These are phyloP conservation scores for Penicillium chermesinum DNA, from an alignment of 495 filamentous ascomycete genomes.

Conservation along the genomic window DNA sequence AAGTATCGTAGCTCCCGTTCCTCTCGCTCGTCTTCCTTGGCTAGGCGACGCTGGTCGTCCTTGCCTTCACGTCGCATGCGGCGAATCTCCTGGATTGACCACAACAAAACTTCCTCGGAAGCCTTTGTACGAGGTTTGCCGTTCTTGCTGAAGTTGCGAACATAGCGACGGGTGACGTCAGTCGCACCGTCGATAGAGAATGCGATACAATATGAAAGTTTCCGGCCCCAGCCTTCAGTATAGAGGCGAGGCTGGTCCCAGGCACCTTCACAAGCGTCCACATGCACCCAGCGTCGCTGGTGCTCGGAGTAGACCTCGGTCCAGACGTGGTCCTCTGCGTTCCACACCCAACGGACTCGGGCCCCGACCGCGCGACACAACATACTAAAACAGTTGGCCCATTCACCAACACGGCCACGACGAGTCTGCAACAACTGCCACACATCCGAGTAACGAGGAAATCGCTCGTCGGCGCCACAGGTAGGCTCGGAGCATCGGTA, in stretches of 20 bases:
- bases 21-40: constrained; percentile 86
- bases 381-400: constrained; percentile 99
- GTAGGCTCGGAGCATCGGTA: constrained; percentile 71
- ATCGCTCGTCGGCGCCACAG: constrained; percentile 78
- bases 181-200: constrained; percentile 94
- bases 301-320: constrained; percentile 96
- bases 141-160: constrained; percentile 71
- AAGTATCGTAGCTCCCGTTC: constrained; percentile 76
- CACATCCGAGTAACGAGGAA: constrained; percentile 92
- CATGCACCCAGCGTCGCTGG: constrained; percentile 91
- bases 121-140: constrained; percentile 66
- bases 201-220: constrained; percentile 93
- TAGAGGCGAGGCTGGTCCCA: constrained; percentile 96
- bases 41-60: constrained; percentile 70
- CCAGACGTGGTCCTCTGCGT: constrained; percentile 95
- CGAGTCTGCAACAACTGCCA: constrained; percentile 86
- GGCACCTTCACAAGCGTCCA: constrained; percentile 88
- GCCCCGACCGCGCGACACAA: constrained; percentile 87
- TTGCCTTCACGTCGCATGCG: constrained; percentile 75
- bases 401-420: constrained; percentile 85
- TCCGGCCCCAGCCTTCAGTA: constrained; percentile 88
- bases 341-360: constrained; percentile 97
- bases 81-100: constrained; percentile 86
- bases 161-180: constrained; percentile 93
- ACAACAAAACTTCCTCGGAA: constrained; percentile 83